Evolutionary conservation across 345 rosid genomes (phyloP).

Genomic region (Combretum micranthum): DNA sequence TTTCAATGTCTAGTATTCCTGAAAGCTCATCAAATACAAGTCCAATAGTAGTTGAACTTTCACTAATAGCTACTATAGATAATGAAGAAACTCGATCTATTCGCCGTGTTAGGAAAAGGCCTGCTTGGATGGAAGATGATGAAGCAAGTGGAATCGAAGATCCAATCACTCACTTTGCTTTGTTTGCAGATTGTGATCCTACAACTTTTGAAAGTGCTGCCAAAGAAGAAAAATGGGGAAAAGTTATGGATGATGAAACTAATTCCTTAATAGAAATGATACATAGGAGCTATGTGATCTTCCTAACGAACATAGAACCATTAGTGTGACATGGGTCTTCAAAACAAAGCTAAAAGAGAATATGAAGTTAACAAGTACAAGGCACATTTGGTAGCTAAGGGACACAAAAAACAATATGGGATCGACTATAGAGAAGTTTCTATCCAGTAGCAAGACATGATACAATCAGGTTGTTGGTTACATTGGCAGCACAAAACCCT

Average conservation of each 20-base stretch:
- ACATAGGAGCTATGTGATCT: neutral
- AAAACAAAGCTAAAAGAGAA: constrained; percentile 1
- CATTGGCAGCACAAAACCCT: too few relatives aligned
- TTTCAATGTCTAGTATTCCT: too few relatives aligned
- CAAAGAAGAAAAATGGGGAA: neutral
- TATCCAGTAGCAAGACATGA: too few relatives aligned
- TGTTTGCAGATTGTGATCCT: constrained; percentile 1
- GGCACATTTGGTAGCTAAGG: neutral
- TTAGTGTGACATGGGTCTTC: constrained; percentile 2
- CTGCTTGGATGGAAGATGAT: neutral
- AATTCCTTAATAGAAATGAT: neutral
- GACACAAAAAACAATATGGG: neutral
- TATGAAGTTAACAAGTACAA: neutral
- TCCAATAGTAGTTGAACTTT: too few relatives aligned
- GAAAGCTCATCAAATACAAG: too few relatives aligned
- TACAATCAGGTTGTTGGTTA: too few relatives aligned
- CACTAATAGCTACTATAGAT: too few relatives aligned
- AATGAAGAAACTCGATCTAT: too few relatives aligned
- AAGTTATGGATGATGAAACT: constrained; percentile 1
- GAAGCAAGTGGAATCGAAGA: neutral
- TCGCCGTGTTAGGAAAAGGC: too few relatives aligned
- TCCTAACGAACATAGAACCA: too few relatives aligned
- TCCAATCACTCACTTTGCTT: neutral
- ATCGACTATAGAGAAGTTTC: neutral
- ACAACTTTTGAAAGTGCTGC: neutral